phyloP scores from a whole-genome alignment of 805 yeast species.

The Wickerhamiella sorbophila region DNA sequence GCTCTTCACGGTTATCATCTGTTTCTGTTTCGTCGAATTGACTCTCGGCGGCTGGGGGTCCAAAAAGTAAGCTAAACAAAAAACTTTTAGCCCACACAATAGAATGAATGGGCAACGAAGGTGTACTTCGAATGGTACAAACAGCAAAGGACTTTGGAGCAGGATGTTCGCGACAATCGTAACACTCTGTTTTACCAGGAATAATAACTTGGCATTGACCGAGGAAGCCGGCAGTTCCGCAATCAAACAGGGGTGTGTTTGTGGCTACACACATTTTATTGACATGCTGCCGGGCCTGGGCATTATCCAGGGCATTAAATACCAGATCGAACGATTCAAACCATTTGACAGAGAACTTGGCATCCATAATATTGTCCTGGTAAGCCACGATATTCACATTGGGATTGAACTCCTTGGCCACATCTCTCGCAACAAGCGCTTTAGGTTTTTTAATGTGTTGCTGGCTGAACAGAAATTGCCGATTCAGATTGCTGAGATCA shows the following conservation, averaged over 20 bases:
- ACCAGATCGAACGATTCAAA: constrained; percentile 60
- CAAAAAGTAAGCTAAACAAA: constrained; percentile 64
- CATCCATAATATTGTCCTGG: constrained; percentile 79
- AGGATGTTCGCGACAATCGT: constrained; percentile 77
- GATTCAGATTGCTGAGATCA: constrained; percentile 78
- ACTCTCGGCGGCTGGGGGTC: constrained; percentile 37
- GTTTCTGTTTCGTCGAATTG: constrained; percentile 49
- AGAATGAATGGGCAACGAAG: constrained; percentile 91
- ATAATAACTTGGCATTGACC: constrained; percentile 91
- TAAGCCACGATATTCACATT: constrained; percentile 61
- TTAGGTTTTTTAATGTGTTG: constrained; percentile 84
- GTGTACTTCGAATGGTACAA: constrained; percentile 93
- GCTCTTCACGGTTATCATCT: constrained; percentile 23
- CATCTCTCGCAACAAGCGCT: constrained; percentile 68
- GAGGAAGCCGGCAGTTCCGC: constrained; percentile 88
- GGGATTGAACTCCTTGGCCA: constrained; percentile 59
- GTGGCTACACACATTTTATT: constrained; percentile 68
- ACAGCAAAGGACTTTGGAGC: constrained; percentile 89
- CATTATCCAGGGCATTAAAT: constrained; percentile 86
- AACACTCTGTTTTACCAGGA: constrained; percentile 77
- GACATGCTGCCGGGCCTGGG: constrained; percentile 84
- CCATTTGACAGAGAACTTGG: constrained; percentile 63
- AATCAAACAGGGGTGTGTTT: constrained; percentile 67
- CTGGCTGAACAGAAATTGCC: constrained; percentile 83
- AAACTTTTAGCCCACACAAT: constrained; percentile 96